Conservation (phyloP, 73 alveolate species). For the Stentor roeselii region DNA sequence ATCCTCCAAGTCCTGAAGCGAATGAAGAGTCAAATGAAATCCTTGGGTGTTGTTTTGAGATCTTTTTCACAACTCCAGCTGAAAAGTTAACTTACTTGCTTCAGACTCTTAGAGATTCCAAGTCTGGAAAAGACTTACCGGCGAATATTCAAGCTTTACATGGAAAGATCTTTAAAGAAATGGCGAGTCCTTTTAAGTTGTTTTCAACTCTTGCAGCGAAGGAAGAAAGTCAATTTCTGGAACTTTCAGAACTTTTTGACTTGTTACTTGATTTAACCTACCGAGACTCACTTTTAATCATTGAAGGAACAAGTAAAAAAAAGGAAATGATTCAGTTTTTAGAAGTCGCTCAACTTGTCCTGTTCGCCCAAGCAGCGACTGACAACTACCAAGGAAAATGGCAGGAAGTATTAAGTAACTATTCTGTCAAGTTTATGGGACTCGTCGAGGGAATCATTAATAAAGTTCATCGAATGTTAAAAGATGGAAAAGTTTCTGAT, state of each 20-base stretch:
- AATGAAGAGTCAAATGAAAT: background rate
- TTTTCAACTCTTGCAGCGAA: background rate
- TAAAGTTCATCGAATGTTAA: background rate
- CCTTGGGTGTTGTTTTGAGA: background rate
- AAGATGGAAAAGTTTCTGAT: conserved; percentile 1
- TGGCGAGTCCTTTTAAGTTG: background rate
- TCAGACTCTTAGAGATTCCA: background rate
- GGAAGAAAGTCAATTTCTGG: background rate
- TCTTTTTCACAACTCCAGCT: background rate
- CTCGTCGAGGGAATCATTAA: background rate
- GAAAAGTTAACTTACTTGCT: background rate
- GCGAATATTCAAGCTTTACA: background rate
- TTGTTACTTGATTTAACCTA: background rate
- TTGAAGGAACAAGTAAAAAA: background rate
- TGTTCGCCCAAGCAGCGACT: background rate
- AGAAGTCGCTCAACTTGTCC: conserved; percentile 1
- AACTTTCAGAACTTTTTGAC: background rate
- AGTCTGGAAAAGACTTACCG: background rate
- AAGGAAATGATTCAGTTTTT: background rate
- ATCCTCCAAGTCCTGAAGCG: background rate
- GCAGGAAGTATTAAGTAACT: background rate
- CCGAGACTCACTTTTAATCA: background rate
- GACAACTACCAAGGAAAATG: conserved; percentile 19
- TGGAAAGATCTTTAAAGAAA: background rate
- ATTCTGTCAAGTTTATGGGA: background rate